These are phyloP conservation scores for Linderina pennispora DNA, from an alignment of 192 early-diverging fungal genomes.

Conservation along the genomic window DNA sequence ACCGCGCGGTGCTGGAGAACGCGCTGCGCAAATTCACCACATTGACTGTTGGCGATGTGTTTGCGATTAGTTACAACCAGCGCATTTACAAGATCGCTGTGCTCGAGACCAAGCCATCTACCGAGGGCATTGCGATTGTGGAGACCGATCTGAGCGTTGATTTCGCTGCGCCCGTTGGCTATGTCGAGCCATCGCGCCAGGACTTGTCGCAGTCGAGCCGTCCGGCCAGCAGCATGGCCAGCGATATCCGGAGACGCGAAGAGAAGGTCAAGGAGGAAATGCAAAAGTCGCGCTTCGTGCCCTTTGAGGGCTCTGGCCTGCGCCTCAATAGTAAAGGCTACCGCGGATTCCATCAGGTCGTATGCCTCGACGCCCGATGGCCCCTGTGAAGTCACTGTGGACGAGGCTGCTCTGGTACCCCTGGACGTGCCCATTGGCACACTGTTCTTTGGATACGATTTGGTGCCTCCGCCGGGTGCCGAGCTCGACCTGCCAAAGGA, in stretches of 20 bases:
- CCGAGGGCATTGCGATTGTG: conserved; percentile 83
- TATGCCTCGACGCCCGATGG: conserved; percentile 19
- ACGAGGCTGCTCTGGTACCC: conserved; percentile 50
- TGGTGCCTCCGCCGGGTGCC: conserved; percentile 53
- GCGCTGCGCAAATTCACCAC: conserved; percentile 87
- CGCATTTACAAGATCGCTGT: conserved; percentile 84
- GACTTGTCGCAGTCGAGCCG: conserved; percentile 10
- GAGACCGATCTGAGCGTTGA: conserved; percentile 98
- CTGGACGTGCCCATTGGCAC: conserved; percentile 79
- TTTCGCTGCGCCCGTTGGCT: conserved; percentile 94
- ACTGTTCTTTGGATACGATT: conserved; percentile 85
- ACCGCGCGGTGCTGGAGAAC: conserved; percentile 94
- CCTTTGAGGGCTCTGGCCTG: conserved; percentile 10
- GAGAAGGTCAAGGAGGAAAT: conserved; percentile 22
- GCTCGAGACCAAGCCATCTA: conserved; percentile 78
- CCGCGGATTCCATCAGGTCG: conserved; percentile 16
- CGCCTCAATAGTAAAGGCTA: background rate
- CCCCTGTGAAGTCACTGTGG: no score
- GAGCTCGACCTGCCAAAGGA: conserved; percentile 4
- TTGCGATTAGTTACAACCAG: conserved; percentile 88
- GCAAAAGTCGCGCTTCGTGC: conserved; percentile 4
- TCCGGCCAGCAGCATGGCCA: conserved; percentile 38
- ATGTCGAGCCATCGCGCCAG: conserved; percentile 69
- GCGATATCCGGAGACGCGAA: conserved; percentile 22
- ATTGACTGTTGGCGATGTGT: conserved; percentile 85